These are phyloP conservation scores for Yarrowia hollandica DNA, from an alignment of 805 yeast genomes.

Conservation along the genomic window DNA sequence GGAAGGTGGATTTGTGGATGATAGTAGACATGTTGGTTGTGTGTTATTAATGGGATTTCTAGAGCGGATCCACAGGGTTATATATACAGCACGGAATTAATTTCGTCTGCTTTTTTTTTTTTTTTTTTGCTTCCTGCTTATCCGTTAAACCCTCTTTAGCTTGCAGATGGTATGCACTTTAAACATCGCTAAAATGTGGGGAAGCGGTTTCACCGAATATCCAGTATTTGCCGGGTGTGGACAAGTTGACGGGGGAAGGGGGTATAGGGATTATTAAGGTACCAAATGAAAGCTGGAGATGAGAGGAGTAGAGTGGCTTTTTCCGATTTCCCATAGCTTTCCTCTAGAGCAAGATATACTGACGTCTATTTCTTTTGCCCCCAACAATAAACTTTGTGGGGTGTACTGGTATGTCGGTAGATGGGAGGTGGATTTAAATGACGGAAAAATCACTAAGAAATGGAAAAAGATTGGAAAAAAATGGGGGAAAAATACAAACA, in stretches of 20 bases:
- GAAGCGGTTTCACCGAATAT: neutral
- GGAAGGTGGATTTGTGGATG: conserved; percentile 15
- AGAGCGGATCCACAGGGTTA: no score
- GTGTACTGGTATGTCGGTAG: conserved; percentile 11
- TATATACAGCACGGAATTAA: neutral
- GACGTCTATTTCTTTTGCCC: neutral
- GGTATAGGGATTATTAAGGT: no score
- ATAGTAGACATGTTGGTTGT: conserved; percentile 1
- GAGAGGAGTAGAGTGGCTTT: neutral
- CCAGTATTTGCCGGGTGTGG: conserved; percentile 9
- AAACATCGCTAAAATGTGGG: conserved; percentile 11
- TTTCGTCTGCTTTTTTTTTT: neutral
- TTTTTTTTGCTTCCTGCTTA: neutral
- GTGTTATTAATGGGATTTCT: neutral
- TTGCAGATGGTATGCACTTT: neutral
- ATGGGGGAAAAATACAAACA: no score
- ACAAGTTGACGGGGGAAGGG: no score
- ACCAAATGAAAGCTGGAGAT: neutral
- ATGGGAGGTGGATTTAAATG: no score
- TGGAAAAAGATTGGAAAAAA: no score
- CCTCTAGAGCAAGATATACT: no score
- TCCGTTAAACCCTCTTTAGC: neutral
- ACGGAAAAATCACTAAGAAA: no score
- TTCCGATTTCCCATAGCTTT: neutral
- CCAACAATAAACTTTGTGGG: neutral